Percentiles rank a stretch among this genome's conserved stretches.
Evolutionary conservation across 1,284 basidiomycete species (phyloP).

Genomic region (Moesziomyces parantarcticus): DNA sequence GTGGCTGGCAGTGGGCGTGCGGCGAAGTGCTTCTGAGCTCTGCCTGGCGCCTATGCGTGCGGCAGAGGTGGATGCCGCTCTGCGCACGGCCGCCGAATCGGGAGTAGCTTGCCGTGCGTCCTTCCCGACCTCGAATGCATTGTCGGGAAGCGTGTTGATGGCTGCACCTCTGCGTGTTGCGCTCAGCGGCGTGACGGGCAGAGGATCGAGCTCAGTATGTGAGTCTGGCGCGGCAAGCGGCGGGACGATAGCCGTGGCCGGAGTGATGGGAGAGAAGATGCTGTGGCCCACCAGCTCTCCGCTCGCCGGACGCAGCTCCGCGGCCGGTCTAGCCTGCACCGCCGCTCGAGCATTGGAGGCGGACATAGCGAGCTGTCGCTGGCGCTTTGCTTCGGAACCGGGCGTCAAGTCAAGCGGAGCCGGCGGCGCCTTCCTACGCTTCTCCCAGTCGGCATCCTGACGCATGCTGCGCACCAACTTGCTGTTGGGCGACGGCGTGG

Average conservation of each 20-base stretch:
- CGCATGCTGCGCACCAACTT: slow-evolving; percentile 43
- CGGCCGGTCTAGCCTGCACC: background rate
- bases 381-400: slow-evolving; percentile 21
- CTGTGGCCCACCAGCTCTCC: slow-evolving; percentile 23
- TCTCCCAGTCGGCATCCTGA: slow-evolving; percentile 43
- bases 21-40: slow-evolving; percentile 26
- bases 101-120: slow-evolving; percentile 1
- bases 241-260: slow-evolving; percentile 9
- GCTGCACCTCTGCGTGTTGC: slow-evolving; percentile 43
- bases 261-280: slow-evolving; percentile 47
- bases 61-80: slow-evolving; percentile 26
- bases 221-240: slow-evolving; percentile 7
- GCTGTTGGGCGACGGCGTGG: slow-evolving; percentile 29
- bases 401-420: slow-evolving; percentile 41
- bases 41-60: slow-evolving; percentile 8
- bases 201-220: slow-evolving; percentile 17
- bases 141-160: slow-evolving; percentile 12
- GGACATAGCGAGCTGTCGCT: slow-evolving; percentile 20
- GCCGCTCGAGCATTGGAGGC: background rate
- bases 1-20: slow-evolving; percentile 23
- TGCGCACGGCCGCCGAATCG: slow-evolving; percentile 20
- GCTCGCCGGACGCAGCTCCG: slow-evolving; percentile 7
- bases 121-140: background rate
- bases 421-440: slow-evolving; percentile 49
- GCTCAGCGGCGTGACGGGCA: slow-evolving; percentile 45